Evolutionary conservation across 208 protist species (phyloP).

Genomic region (Zelonia costaricensis): DNA sequence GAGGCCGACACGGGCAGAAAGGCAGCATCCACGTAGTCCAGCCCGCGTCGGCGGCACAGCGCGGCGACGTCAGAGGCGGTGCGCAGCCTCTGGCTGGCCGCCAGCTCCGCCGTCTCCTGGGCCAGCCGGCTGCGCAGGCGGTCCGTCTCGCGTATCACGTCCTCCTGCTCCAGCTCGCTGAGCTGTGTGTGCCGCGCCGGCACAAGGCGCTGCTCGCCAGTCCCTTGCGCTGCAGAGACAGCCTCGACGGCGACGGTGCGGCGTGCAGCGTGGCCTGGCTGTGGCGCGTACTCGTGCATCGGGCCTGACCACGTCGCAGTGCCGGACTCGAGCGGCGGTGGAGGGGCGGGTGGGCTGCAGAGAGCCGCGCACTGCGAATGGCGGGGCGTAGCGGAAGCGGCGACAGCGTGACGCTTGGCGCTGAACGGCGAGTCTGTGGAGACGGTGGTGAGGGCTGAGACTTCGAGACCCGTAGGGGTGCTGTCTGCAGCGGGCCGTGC

Average conservation of each 20-base stretch:
- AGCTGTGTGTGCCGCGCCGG: neutral
- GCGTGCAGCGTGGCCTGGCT: neutral
- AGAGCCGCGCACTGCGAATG: neutral
- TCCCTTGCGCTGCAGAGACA: neutral
- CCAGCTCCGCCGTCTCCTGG: slow-evolving; percentile 25
- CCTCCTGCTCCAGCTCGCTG: slow-evolving; percentile 17
- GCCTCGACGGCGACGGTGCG: neutral
- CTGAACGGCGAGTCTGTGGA: slow-evolving; percentile 22
- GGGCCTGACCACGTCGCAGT: slow-evolving; percentile 23
- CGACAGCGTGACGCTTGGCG: too few species aligned
- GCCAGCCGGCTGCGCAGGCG: slow-evolving; percentile 18
- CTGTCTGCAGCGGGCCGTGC: neutral
- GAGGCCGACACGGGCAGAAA: slow-evolving; percentile 50
- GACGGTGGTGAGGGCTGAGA: slow-evolving; percentile 16
- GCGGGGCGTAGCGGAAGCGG: neutral
- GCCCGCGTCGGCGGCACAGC: slow-evolving; percentile 33
- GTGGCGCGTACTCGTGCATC: slow-evolving; percentile 24
- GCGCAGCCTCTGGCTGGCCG: slow-evolving; percentile 6
- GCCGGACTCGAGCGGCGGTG: neutral
- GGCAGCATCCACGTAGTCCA: slow-evolving; percentile 56
- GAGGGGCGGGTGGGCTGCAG: too few species aligned
- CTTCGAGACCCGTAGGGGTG: slow-evolving; percentile 9
- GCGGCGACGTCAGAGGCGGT: slow-evolving; percentile 30
- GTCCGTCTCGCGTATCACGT: slow-evolving; percentile 32
- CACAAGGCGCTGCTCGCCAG: neutral